These are phyloP conservation scores for Botrytis hyacinthi DNA, from an alignment of 2,329 filamentous ascomycete species.

Conservation along the genomic window DNA sequence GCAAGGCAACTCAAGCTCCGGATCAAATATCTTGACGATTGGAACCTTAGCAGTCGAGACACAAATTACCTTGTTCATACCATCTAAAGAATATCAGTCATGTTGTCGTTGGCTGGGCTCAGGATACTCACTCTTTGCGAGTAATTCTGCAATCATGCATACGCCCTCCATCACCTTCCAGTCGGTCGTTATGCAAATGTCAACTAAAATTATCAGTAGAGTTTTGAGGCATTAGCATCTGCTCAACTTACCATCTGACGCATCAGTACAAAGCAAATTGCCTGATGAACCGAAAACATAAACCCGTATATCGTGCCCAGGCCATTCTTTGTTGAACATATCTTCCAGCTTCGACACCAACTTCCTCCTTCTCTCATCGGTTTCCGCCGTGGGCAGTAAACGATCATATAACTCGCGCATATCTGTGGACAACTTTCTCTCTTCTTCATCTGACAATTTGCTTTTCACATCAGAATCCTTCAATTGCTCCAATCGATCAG, in stretches of 20 bases:
- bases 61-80: slow-evolving; percentile 95
- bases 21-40: slow-evolving; percentile 99
- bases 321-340: slow-evolving; percentile 88
- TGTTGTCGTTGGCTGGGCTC: slow-evolving; percentile 17
- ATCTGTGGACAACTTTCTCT: slow-evolving; percentile 72
- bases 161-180: slow-evolving; percentile 86
- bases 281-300: slow-evolving; percentile 98
- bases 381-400: slow-evolving; percentile 77
- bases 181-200: slow-evolving; percentile 93
- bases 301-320: slow-evolving; percentile 83
- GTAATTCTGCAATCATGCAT: slow-evolving; percentile 82
- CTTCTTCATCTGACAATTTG: slow-evolving; percentile 68
- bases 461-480: slow-evolving; percentile 71
- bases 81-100: slow-evolving; percentile 59
- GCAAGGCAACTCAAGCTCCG: slow-evolving; percentile 81
- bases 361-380: slow-evolving; percentile 70
- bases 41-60: slow-evolving; percentile 94
- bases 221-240: neutral
- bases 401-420: slow-evolving; percentile 83
- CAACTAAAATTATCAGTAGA: slow-evolving; percentile 57
- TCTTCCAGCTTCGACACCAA: slow-evolving; percentile 86
- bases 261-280: slow-evolving; percentile 89
- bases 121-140: slow-evolving; percentile 71
- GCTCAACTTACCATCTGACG: slow-evolving; percentile 77
- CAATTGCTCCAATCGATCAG: slow-evolving; percentile 70